Evolutionary conservation across 2,329 filamentous ascomycete genomes (phyloP), one percentile per base, ranked within the genome.

Genomic region (Calonectria pteridis): DNA sequence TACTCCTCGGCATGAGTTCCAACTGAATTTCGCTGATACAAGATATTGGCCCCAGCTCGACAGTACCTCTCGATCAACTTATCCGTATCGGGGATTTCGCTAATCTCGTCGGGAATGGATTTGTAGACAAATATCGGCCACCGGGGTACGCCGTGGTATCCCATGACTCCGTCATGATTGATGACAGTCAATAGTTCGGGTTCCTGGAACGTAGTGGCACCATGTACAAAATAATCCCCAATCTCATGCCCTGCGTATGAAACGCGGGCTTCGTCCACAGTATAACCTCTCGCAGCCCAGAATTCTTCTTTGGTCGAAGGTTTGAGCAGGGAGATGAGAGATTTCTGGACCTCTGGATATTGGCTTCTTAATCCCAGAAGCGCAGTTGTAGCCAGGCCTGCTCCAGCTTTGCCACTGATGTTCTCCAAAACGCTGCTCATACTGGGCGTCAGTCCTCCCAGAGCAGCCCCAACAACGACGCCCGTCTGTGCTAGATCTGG

Each of bases 401-500:
- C 77, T 0, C 59, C 16, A 2, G 67, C 66, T 3, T 73, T 76
- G 1, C 82, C 83, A 23, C 84, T 84, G 16, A 85, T 77, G 0
- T 79, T 71, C 4, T 78, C 50, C 2, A 89, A 66, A 13, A 86
- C 84, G 4, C 77, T 82, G 2, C 80, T 82, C 13, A 86, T 77
- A 29, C 88, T 86, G 0, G 87, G 83, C 0, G 86, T 84, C 4
- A 88, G 74, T 0, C 89, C 89, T 4, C 89, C 89, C 0, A 91
- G 73, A 0, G 87, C 89, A 1, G 85, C 86, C 3, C 88, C 89
- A 1, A 82, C 82, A 37, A 91, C 84, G 3, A 83, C 80, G 2
- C 40, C 63, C 6, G 69, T 37, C 6, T 91, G 79, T 43, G 43
- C 43, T n/a, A 46, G 23, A n/a, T 90, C 88, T 0, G 89, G 88